phyloP scores from a whole-genome alignment of 2,329 filamentous ascomycete genomes.

The Nannizziopsis barbatae region DNA sequence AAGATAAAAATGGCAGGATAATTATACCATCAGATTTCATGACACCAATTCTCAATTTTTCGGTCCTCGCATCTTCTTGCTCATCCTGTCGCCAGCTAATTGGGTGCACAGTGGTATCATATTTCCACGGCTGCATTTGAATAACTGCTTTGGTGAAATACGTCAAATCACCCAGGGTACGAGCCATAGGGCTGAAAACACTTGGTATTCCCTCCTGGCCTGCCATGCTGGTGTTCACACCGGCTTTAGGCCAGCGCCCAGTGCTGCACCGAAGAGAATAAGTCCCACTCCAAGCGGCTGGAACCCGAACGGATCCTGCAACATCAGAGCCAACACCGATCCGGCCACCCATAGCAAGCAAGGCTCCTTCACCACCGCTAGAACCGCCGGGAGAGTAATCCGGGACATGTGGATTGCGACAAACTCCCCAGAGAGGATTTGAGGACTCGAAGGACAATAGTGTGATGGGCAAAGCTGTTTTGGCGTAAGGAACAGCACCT shows the following conservation, averaged over 20 bases:
- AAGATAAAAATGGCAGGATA: neutral
- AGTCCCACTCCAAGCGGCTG: constrained; percentile 81
- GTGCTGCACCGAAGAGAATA: constrained; percentile 80
- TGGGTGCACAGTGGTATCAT: constrained; percentile 76
- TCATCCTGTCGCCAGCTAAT: constrained; percentile 62
- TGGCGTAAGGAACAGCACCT: constrained; percentile 80
- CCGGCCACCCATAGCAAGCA: constrained; percentile 68
- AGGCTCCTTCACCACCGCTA: constrained; percentile 71
- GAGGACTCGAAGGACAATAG: constrained; percentile 76
- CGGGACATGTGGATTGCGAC: constrained; percentile 70
- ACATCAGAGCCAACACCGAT: constrained; percentile 89
- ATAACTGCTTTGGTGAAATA: constrained; percentile 76
- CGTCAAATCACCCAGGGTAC: constrained; percentile 67
- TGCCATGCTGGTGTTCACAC: constrained; percentile 76
- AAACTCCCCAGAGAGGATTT: constrained; percentile 69
- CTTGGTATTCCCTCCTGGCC: constrained; percentile 83
- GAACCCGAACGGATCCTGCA: constrained; percentile 74
- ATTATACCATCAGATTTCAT: constrained; percentile 56
- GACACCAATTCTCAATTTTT: constrained; percentile 61
- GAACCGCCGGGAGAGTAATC: constrained; percentile 81
- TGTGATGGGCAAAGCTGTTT: constrained; percentile 81
- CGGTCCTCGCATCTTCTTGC: constrained; percentile 48
- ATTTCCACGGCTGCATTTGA: constrained; percentile 75
- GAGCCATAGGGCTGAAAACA: constrained; percentile 86
- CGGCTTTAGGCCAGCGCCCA: constrained; percentile 78